Conservation (phyloP, 805 yeast species). For the Metschnikowia corniflorae region DNA sequence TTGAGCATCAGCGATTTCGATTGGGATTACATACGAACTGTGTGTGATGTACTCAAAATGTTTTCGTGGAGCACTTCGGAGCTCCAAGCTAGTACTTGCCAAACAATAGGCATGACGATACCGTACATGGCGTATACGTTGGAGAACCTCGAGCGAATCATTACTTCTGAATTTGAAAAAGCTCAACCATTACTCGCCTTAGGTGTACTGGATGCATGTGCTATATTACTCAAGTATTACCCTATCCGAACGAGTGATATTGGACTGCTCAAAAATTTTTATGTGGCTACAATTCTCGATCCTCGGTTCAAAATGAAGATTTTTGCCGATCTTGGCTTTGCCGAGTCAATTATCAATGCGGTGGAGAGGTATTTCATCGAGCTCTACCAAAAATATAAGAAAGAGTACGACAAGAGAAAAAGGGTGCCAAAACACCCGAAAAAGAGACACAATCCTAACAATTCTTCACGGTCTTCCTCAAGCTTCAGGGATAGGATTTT, state of each 20-base stretch:
- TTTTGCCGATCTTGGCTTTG: background rate
- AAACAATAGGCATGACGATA: background rate
- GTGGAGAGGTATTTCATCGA: background rate
- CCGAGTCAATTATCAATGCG: background rate
- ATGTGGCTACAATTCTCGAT: slow-evolving; percentile 1
- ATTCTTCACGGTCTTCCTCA: background rate
- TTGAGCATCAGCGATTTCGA: no score
- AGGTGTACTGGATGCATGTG: slow-evolving; percentile 1
- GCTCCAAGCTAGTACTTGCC: background rate
- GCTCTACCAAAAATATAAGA: background rate
- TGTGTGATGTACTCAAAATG: no score
- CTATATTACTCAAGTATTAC: background rate
- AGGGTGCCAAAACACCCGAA: background rate
- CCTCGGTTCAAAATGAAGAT: background rate
- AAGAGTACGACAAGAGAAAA: background rate
- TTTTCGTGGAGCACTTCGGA: no score
- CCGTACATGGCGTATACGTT: background rate
- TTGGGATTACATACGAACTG: no score
- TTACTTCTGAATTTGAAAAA: background rate
- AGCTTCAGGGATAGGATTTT: background rate
- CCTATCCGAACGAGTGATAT: background rate
- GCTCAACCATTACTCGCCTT: background rate
- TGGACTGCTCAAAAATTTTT: background rate
- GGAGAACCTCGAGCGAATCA: background rate
- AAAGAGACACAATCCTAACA: background rate